Evolutionary conservation across 1,284 basidiomycete genomes (phyloP), one percentile per base, ranked within the genome.

Genomic region (Ustanciosporium gigantosporum): DNA sequence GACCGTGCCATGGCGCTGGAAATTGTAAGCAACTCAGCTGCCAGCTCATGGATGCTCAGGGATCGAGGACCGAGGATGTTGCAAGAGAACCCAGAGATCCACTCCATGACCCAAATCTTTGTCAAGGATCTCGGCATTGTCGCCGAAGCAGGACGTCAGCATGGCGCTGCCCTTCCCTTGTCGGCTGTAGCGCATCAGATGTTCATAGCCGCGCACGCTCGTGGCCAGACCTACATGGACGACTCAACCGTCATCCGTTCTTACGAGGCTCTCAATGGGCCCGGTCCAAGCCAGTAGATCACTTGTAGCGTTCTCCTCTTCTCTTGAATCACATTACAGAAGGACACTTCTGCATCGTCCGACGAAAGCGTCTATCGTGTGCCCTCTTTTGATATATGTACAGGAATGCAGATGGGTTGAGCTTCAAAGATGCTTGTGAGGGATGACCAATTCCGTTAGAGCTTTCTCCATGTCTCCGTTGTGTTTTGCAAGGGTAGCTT

Each of bases 21-120:
- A 17, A 72, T 79, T 8, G 73, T 80, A 16, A 65, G 53, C 22
- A 62, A 45, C 6, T 78, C 77, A 2, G 75, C 74, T 7, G 78
- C 73, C 3, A 65, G 55, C 20, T 70, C 68, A 32, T 78, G 73
- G 60, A 74, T 77, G 64, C 68, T 76, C 47, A 50, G 59, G 19
- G 76, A 79, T 43, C 70, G 78, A 59, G 46, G 72, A 64, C 68
- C 35, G 4, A 36, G 53, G 1, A 57, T 50, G 38, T 36, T 55
- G 25, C 46, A 48, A 23, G 50, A 37, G 4, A 48, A 66, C 14
- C 53, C 53, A 5, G 29, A 41, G 29, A 38, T 41, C 29, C 38
- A 37, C 35, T 40, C 24, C 14, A 42, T 42, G 37, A 48, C 38
- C n/a, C 41, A 46, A 41, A 50, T 46, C 38, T 50, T 49, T 32